Base-by-base conservation (phyloP, 805 yeast species). In the Ascoidea asiatica region DNA sequence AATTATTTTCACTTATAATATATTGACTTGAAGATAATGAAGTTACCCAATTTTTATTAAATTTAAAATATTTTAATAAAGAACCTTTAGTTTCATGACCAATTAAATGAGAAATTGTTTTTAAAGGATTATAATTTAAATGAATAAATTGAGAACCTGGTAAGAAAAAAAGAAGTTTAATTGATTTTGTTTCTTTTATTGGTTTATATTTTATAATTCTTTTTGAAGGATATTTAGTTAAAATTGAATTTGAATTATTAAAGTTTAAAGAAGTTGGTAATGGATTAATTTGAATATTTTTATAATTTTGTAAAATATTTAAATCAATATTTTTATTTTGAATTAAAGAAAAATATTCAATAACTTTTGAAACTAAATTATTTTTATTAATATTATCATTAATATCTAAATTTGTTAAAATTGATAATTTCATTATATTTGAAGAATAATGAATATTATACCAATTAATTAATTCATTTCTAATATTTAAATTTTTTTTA, bases 61-160 rank as follows among this genome's bases (percentile, higher is more conserved):
- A 58, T 62, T 87, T 90, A 51, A 90, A 72, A 50, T 69, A 72
- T 45, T 79, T 73, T 35, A 87, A 67, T 18, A 90, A 59, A 1
- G 96, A 87, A 1, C 97, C 97, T 42, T 79, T 70, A 41, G 92
- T 84, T 64, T 90, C 98, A 60, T 90, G 97, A 38, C 97, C 97
- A 41, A 90, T 64, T 44, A 92, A 66, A 59, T 92, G 97, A 19
- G 89, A 75, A 51, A 66, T 72, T 60, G 87, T 83, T 45, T 71
- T 75, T 5, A 75, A 70, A 0, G 97, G 95, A 52, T 77, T 77
- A 20, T 72, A 70, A 44, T 73, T 72, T 84, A 89, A 84, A 43
- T 64, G 59, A 21, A 72, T 73, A 43, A 74, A 73, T 51, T 80
- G 79, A 55, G 84, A 88, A 37, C 44, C 20, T n/a, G 96, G 96